Evolutionary conservation across 106 monocot species (phyloP).

Genomic region (Agapanthus africanus): DNA sequence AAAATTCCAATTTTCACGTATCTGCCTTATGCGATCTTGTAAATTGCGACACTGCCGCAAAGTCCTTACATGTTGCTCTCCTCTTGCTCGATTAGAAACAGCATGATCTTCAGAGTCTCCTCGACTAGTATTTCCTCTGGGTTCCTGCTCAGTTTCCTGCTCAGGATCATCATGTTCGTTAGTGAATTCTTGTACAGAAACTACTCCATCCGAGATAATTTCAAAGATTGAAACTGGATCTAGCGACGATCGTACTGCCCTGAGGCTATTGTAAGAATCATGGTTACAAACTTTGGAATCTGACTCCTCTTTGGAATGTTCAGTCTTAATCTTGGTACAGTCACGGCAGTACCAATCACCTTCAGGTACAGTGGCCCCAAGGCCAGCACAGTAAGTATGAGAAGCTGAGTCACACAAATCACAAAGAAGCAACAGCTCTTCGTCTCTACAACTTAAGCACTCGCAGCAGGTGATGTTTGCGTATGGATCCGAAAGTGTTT

Average conservation of each 20-base stretch:
- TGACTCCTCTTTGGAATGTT: slow-evolving; percentile 34
- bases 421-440: slow-evolving; percentile 62
- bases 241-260: not conserved
- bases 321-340: slow-evolving; percentile 35
- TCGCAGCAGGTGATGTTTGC: slow-evolving; percentile 35
- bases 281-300: slow-evolving; percentile 18
- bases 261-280: slow-evolving; percentile 12
- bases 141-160: too few species aligned
- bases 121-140: slow-evolving; percentile 6
- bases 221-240: too few species aligned
- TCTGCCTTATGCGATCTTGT: slow-evolving; percentile 25
- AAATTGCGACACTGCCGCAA: slow-evolving; percentile 32
- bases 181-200: too few species aligned
- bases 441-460: slow-evolving; percentile 43
- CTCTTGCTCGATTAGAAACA: not conserved
- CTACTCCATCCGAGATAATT: too few species aligned
- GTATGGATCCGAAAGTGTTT: slow-evolving; percentile 33
- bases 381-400: slow-evolving; percentile 69
- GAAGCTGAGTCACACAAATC: slow-evolving; percentile 70
- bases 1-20: slow-evolving; percentile 65
- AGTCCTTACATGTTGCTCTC: slow-evolving; percentile 29
- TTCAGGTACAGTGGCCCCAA: slow-evolving; percentile 60
- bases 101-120: not conserved
- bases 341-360: slow-evolving; percentile 81
- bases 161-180: too few species aligned